phyloP scores from a whole-genome alignment of 2,329 filamentous ascomycete species.

The Colletotrichum ledebouriae region DNA sequence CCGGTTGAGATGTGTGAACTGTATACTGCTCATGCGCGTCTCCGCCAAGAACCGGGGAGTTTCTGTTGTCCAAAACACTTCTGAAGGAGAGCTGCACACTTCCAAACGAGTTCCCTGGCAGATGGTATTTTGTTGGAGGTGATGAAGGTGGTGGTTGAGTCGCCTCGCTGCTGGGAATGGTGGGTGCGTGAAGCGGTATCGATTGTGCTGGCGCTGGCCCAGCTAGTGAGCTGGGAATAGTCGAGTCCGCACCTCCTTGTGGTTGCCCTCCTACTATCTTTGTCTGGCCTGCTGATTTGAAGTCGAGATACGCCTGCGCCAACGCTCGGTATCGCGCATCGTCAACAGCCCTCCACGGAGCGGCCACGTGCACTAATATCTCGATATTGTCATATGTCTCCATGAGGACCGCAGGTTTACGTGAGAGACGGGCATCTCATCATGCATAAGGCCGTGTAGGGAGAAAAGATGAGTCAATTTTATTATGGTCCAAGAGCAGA shows the following conservation, averaged over 20 bases:
- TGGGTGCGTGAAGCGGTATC: conserved; percentile 28
- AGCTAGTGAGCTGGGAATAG: conserved; percentile 21
- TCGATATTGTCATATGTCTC: conserved; percentile 55
- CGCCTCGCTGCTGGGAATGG: conserved; percentile 24
- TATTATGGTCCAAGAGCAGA: background rate
- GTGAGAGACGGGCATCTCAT: conserved; percentile 26
- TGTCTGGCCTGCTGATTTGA: conserved; percentile 51
- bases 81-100: conserved; percentile 58
- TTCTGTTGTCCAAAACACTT: conserved; percentile 59
- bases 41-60: conserved; percentile 49
- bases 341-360: conserved; percentile 62
- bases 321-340: conserved; percentile 64
- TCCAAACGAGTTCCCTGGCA: conserved; percentile 34
- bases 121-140: background rate
- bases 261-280: background rate
- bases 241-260: background rate
- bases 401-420: conserved; percentile 28
- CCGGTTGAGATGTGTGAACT: conserved; percentile 24
- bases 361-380: conserved; percentile 68
- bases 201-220: conserved; percentile 16
- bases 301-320: conserved; percentile 65
- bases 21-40: conserved; percentile 11
- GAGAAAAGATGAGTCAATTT: background rate
- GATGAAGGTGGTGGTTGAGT: conserved; percentile 30
- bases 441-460: background rate